phyloP scores from a whole-genome alignment of 2,329 filamentous ascomycete genomes.

The Neofusicoccum parvum region DNA sequence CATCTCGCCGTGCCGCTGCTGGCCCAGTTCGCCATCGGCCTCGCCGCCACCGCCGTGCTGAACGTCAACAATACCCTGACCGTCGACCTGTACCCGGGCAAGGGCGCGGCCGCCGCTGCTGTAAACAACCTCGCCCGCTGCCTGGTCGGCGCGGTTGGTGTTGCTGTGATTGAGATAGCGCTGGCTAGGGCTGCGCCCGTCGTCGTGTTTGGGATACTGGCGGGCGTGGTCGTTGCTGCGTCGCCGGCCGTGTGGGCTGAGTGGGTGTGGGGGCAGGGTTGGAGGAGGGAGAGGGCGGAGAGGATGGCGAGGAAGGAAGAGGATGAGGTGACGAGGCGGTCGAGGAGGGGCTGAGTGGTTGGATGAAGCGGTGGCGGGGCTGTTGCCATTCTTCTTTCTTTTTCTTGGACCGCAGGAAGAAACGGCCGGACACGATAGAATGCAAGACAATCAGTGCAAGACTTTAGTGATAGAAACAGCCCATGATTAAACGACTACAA shows the following conservation, averaged over 20 bases:
- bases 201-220: background rate
- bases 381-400: too few relatives aligned
- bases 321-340: background rate
- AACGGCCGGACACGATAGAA: background rate
- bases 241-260: background rate
- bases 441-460: background rate
- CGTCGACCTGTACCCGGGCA: slow-evolving; percentile 55
- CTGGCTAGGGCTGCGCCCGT: slow-evolving; percentile 33
- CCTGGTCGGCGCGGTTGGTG: slow-evolving; percentile 55
- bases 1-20: slow-evolving; percentile 55
- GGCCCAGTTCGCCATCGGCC: slow-evolving; percentile 55
- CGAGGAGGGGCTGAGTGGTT: background rate
- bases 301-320: background rate
- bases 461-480: background rate
- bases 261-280: background rate
- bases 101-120: slow-evolving; percentile 55
- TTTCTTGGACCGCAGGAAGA: background rate
- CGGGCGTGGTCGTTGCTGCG: background rate
- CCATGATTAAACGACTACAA: background rate
- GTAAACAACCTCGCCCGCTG: slow-evolving; percentile 57
- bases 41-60: slow-evolving; percentile 54
- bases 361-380: too few relatives aligned
- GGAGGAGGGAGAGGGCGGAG: background rate
- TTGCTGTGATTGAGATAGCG: slow-evolving; percentile 47
- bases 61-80: slow-evolving; percentile 56